Evolutionary conservation across 345 rosid genomes (phyloP).

Genomic region (Dimocarpus longan): DNA sequence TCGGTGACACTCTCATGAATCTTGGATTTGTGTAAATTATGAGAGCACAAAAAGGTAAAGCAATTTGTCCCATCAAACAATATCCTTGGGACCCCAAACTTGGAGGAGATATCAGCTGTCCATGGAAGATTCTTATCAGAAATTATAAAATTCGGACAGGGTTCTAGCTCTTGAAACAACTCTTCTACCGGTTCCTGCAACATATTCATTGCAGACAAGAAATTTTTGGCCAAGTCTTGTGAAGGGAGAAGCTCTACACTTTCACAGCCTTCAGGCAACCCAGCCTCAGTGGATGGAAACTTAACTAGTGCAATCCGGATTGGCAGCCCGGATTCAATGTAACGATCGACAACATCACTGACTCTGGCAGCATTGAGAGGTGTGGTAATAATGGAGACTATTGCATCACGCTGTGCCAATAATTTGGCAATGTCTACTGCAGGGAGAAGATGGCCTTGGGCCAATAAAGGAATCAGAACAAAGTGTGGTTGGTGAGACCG

Average conservation of each 20-base stretch:
- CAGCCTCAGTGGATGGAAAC: slow-evolving; percentile 38
- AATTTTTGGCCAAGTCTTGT: slow-evolving; percentile 24
- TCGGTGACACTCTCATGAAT: slow-evolving; percentile 25
- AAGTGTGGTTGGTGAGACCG: slow-evolving; percentile 10
- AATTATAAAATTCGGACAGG: slow-evolving; percentile 42
- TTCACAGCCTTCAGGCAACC: slow-evolving; percentile 48
- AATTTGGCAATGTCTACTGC: background rate
- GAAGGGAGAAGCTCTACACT: slow-evolving; percentile 41
- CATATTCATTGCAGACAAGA: slow-evolving; percentile 29
- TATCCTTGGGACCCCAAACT: slow-evolving; percentile 40
- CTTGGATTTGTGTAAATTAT: slow-evolving; percentile 28
- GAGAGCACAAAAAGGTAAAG: slow-evolving; percentile 30
- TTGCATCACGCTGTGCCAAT: background rate
- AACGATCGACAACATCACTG: background rate
- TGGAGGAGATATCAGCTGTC: slow-evolving; percentile 37
- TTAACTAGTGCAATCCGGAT: slow-evolving; percentile 35
- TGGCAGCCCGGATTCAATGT: slow-evolving; percentile 16
- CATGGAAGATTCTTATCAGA: slow-evolving; percentile 43
- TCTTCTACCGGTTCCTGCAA: slow-evolving; percentile 38
- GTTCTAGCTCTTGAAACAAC: slow-evolving; percentile 23
- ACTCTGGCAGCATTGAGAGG: slow-evolving; percentile 4
- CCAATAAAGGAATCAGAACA: slow-evolving; percentile 1
- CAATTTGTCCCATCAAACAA: slow-evolving; percentile 48
- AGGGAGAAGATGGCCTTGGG: background rate
- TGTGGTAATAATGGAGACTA: background rate